phyloP scores from a whole-genome alignment of 768 basidiomycete species.

The Boletus patriciae region DNA sequence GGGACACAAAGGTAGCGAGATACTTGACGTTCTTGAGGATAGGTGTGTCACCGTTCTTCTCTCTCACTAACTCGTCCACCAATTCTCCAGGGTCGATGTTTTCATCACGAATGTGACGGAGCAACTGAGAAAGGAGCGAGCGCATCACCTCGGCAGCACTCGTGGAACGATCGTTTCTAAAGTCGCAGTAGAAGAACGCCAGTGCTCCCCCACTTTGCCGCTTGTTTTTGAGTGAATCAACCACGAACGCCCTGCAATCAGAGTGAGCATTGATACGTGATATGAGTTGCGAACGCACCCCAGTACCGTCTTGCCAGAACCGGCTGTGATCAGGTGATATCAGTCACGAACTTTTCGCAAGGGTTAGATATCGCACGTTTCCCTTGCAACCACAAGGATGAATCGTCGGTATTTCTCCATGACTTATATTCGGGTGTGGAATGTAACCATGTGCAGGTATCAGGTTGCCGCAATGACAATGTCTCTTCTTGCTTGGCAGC shows the following conservation, averaged over 20 bases:
- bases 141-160: conserved; percentile 12
- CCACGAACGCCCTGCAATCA: conserved; percentile 1
- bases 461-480: conserved; percentile 3
- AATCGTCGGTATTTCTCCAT: conserved; percentile 1
- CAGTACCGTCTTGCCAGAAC: conserved; percentile 20
- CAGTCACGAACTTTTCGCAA: background rate
- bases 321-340: conserved; percentile 3
- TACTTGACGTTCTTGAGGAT: background rate
- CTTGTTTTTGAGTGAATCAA: conserved; percentile 1
- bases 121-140: conserved; percentile 16
- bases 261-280: background rate
- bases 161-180: conserved; percentile 4
- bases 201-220: background rate
- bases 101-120: background rate
- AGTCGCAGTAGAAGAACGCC: conserved; percentile 23
- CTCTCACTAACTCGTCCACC: background rate
- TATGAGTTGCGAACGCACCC: conserved; percentile 4
- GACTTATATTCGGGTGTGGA: background rate
- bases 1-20: conserved; percentile 4
- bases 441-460: conserved; percentile 15
- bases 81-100: background rate
- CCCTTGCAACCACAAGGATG: conserved; percentile 18
- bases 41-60: background rate
- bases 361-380: conserved; percentile 9
- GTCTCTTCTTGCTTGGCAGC: conserved; percentile 13